A percentile compares a stretch with the other conserved stretches of the same genome.
phyloP scores from a whole-genome alignment of 1,284 basidiomycete species.

The Pseudomicrostroma phylloplanum region DNA sequence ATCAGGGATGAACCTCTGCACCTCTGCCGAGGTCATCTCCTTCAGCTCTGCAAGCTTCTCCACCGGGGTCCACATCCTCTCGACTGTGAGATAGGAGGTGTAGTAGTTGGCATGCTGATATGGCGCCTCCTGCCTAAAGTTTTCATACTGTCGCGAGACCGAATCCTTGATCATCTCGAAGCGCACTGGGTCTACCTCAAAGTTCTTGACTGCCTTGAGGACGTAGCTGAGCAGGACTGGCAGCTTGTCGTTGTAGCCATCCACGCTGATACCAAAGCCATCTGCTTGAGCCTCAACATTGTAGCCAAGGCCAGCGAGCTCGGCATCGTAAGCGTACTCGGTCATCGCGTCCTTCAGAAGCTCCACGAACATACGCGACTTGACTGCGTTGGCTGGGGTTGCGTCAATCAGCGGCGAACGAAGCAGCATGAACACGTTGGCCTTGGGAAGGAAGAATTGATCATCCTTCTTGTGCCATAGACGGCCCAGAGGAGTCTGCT shows the following conservation, averaged over 20 bases:
- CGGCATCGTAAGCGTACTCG: conserved; percentile 88
- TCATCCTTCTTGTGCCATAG: conserved; percentile 51
- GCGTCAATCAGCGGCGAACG: conserved; percentile 50
- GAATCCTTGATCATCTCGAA: conserved; percentile 80
- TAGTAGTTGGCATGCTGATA: conserved; percentile 77
- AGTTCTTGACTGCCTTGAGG: conserved; percentile 64
- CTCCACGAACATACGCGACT: conserved; percentile 67
- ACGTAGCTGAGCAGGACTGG: conserved; percentile 70
- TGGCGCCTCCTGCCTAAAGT: conserved; percentile 79
- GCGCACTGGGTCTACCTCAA: conserved; percentile 67
- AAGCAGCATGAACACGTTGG: conserved; percentile 44
- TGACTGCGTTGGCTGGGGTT: conserved; percentile 51
- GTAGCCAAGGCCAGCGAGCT: conserved; percentile 81
- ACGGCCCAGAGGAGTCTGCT: conserved; percentile 33
- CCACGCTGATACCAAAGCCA: conserved; percentile 66
- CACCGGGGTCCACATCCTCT: conserved; percentile 69
- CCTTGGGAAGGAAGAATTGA: conserved; percentile 49
- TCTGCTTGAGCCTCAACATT: conserved; percentile 63
- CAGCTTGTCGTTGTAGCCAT: conserved; percentile 93
- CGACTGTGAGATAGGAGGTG: conserved; percentile 64
- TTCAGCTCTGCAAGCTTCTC: conserved; percentile 73
- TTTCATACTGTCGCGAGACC: conserved; percentile 55
- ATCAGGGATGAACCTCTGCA: conserved; percentile 63
- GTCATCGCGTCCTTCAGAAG: conserved; percentile 81
- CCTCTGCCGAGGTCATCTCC: conserved; percentile 68